phyloP scores from a whole-genome alignment of 306 rosid species.

The peach (Prunus persica) region Prunus_persica_NCBIv2 NC_034010.1:24898001-24898500 shows the following conservation, averaged over 20 bases:
- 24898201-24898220: conserved; percentile 92
- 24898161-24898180: conserved; percentile 77
- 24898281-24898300: conserved; percentile 63
- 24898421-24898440: conserved; percentile 11
- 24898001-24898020: background rate
- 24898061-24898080: background rate
- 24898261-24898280: conserved; percentile 78
- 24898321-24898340: background rate
- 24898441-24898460: background rate
- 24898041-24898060: conserved; percentile 3
- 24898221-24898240: conserved; percentile 94
- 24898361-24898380: background rate
- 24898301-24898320: conserved; percentile 6
- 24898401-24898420: background rate
- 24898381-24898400: background rate
- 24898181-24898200: conserved; percentile 85
- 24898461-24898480: background rate
- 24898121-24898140: conserved; percentile 76
- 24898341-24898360: background rate
- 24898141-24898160: conserved; percentile 66
- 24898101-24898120: background rate
- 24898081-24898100: background rate
- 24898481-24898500: background rate
- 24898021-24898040: background rate
- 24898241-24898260: conserved; percentile 94